Evolutionary conservation across 169 alveolate species (phyloP), one percentile per base, ranked within the genome.

Genomic region (Plasmodium vivax): DNA sequence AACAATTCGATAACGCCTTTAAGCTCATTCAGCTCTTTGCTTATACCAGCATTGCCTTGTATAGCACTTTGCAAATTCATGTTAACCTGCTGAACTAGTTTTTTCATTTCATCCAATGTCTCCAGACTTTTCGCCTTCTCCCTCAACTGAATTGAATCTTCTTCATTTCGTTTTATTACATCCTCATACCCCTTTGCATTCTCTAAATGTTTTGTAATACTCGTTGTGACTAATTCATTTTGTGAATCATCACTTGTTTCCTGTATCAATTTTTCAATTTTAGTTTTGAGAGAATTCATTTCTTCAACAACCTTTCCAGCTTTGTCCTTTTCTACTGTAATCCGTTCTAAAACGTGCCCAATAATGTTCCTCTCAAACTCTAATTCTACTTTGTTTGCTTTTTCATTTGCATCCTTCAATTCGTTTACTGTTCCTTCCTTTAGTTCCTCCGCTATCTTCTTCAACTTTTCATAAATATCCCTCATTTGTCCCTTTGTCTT

Each of bases 281-380:
- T 79, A 16, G 23, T 38, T 43, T 79, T 79, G 23, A 79, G 51
- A 41, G 84, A 79, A n/a, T 79, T 79, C 38, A 79, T 79, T 79
- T 43, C 84, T 41, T 79, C 72, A 27, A 79, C 51, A 79, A 10
- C 30, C 84, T 79, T 79, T 41, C 16, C 43, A 38, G 84, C 54
- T 79, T 79, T 79, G 32, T 79, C 51, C 14, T 41, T 79, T 79
- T 79, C 84, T 36, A 10, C 36, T 19, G 19, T 62, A 14, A 79
- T 36, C 12, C 12, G 45, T 9, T 5, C 72, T 79, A 30, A 3
- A 79, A 79, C 43, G 56, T 36, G 14, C 56, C 12, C 71, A 79
- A 79, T 41, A 36, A 41, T 3, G 3, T 30, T 79, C 56, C n/a
- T 79, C 68, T 79, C 84, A 41, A n/a, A 79, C n/a, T 19, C 34